These are phyloP conservation scores for Brasilioporus rufonigricans DNA, from an alignment of 768 basidiomycete species.

Conservation along the genomic window DNA sequence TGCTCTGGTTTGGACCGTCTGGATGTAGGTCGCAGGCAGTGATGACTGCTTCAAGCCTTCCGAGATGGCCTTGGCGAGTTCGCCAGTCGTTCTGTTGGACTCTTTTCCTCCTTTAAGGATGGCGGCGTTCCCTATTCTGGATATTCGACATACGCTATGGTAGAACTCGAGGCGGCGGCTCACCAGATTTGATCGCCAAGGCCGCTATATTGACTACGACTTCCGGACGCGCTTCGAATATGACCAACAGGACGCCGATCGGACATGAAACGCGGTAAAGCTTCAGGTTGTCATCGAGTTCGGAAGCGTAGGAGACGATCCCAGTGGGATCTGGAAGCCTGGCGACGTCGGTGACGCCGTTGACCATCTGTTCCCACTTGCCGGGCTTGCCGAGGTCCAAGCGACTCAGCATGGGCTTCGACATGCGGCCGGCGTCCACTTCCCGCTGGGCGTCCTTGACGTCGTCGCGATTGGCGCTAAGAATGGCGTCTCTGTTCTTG, in stretches of 20 bases:
- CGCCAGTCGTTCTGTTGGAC: slow-evolving; percentile 72
- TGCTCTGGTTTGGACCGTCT: slow-evolving; percentile 85
- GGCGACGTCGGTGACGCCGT: slow-evolving; percentile 87
- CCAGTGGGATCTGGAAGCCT: slow-evolving; percentile 85
- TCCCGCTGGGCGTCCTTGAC: slow-evolving; percentile 76
- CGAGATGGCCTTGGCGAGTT: slow-evolving; percentile 80
- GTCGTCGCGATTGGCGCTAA: slow-evolving; percentile 81
- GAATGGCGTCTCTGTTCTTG: slow-evolving; percentile 60
- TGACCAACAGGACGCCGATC: slow-evolving; percentile 92
- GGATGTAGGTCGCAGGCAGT: slow-evolving; percentile 80
- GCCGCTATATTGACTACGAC: slow-evolving; percentile 97
- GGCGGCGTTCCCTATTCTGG: slow-evolving; percentile 79
- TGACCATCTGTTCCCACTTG: slow-evolving; percentile 94
- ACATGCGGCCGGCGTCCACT: slow-evolving; percentile 82
- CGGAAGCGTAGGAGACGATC: slow-evolving; percentile 81
- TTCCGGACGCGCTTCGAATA: slow-evolving; percentile 96
- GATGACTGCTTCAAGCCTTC: slow-evolving; percentile 69
- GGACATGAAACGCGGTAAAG: slow-evolving; percentile 95
- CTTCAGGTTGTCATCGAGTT: slow-evolving; percentile 83
- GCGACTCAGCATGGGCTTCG: slow-evolving; percentile 77
- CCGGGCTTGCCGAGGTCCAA: slow-evolving; percentile 75
- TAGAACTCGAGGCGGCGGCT: slow-evolving; percentile 19
- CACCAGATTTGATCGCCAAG: slow-evolving; percentile 94
- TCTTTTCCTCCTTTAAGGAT: slow-evolving; percentile 98
- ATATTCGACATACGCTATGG: neutral